These are phyloP conservation scores for Coemansia sp. DNA, from an alignment of 192 early-diverging fungal species.

Conservation along the genomic window DNA sequence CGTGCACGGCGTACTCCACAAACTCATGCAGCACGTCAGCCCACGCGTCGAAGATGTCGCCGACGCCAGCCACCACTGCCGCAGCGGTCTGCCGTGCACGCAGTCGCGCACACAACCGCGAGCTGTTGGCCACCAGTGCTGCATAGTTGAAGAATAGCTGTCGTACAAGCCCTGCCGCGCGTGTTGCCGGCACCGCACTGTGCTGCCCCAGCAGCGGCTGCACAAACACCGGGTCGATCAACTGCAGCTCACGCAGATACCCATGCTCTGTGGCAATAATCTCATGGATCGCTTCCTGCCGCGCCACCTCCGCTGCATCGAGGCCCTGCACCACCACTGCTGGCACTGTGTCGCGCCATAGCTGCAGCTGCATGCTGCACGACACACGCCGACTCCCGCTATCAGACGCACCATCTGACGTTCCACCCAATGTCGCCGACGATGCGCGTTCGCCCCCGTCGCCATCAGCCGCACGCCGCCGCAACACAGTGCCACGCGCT, in stretches of 20 bases:
- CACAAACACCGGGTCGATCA: conserved; percentile 74
- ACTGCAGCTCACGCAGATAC: conserved; percentile 83
- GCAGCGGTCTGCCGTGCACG: conserved; percentile 55
- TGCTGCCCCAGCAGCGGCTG: conserved; percentile 46
- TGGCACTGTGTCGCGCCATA: conserved; percentile 53
- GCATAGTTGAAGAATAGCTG: conserved; percentile 74
- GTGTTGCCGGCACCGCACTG: conserved; percentile 56
- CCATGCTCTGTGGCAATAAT: conserved; percentile 70
- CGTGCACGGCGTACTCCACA: conserved; percentile 82
- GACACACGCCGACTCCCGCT: conserved; percentile 12
- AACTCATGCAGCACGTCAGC: conserved; percentile 70
- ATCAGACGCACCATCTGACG: conserved; percentile 5
- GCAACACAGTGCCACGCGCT: conserved; percentile 3
- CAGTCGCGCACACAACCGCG: conserved; percentile 56
- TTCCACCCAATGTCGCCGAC: neutral
- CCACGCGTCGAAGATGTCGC: conserved; percentile 78
- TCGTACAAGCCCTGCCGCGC: conserved; percentile 65
- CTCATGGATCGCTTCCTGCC: conserved; percentile 65
- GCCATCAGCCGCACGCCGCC: conserved; percentile 7
- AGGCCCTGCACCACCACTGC: conserved; percentile 31
- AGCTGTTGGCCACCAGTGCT: conserved; percentile 62
- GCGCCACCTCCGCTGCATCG: conserved; percentile 13
- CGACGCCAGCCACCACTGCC: conserved; percentile 71
- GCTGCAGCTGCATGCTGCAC: conserved; percentile 37
- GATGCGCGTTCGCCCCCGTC: neutral